Percentiles rank a stretch among this genome's conserved stretches.
phyloP scores from a whole-genome alignment of 139 green algal genomes.

The Tetradesmus obliquus region DNA sequence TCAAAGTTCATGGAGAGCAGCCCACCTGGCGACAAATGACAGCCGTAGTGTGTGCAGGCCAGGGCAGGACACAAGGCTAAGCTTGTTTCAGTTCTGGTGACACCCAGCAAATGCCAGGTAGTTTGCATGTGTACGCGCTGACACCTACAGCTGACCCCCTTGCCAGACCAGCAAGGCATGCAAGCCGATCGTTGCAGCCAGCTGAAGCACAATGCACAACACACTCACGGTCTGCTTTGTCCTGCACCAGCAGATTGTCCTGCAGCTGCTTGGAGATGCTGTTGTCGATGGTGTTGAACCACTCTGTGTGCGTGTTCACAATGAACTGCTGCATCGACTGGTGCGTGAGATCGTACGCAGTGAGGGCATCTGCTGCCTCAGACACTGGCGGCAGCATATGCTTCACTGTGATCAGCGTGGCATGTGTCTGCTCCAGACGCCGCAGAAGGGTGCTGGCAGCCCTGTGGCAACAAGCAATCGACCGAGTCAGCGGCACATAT shows the following conservation, averaged over 20 bases:
- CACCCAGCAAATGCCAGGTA: too few species aligned
- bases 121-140: too few species aligned
- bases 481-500: neutral
- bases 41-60: neutral
- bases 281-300: slow-evolving; percentile 77
- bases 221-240: slow-evolving; percentile 62
- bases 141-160: too few species aligned
- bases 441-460: slow-evolving; percentile 68
- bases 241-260: slow-evolving; percentile 73
- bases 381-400: slow-evolving; percentile 74
- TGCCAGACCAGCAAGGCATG: too few species aligned
- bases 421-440: slow-evolving; percentile 63
- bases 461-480: slow-evolving; percentile 33
- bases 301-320: slow-evolving; percentile 82
- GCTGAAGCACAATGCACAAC: too few species aligned
- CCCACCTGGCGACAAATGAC: slow-evolving; percentile 56
- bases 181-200: too few species aligned
- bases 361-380: slow-evolving; percentile 69
- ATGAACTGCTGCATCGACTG: slow-evolving; percentile 86
- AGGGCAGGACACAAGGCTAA: neutral
- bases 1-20: slow-evolving; percentile 88
- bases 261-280: slow-evolving; percentile 73
- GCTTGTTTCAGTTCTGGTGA: neutral
- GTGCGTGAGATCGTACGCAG: slow-evolving; percentile 76
- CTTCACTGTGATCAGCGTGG: slow-evolving; percentile 55